A percentile compares a stretch with the other conserved stretches of the same genome.
phyloP scores from a whole-genome alignment of 345 rosid species.

The Odontarrhena argentea region DNA sequence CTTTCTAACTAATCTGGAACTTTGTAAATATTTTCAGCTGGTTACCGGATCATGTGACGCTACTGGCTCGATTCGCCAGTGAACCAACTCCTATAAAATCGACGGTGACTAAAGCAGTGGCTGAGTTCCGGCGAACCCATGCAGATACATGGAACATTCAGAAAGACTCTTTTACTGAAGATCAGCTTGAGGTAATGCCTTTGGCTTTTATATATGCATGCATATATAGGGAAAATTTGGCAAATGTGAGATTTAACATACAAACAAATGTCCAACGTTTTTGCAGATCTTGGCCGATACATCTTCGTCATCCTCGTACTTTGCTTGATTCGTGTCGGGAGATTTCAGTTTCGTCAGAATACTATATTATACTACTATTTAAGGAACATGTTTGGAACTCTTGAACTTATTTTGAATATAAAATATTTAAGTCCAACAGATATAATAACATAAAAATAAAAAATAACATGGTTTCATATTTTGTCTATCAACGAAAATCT shows the following conservation, averaged over 20 bases:
- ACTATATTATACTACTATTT: conserved; percentile 3
- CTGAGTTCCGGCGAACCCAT: conserved; percentile 93
- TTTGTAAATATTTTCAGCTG: conserved; percentile 50
- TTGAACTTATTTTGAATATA: background rate
- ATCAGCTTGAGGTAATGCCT: conserved; percentile 83
- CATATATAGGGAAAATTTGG: background rate
- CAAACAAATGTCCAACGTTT: background rate
- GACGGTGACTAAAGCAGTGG: conserved; percentile 95
- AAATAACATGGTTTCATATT: conserved; percentile 6
- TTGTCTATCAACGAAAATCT: background rate
- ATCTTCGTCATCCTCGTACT: conserved; percentile 89
- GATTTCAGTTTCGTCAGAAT: background rate
- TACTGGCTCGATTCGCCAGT: conserved; percentile 77
- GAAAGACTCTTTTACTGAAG: conserved; percentile 86
- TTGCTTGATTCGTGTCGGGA: conserved; percentile 58
- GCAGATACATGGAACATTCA: conserved; percentile 96
- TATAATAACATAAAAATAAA: conserved; percentile 11
- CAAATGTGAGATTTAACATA: background rate
- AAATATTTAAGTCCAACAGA: background rate
- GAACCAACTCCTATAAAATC: conserved; percentile 92
- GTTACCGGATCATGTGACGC: conserved; percentile 90
- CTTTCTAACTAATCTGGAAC: conserved; percentile 7
- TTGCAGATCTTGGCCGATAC: conserved; percentile 96
- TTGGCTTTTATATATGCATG: background rate
- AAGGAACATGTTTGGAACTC: conserved; percentile 17